phyloP scores from a whole-genome alignment of 140 eudicot species.

The Oenanthe javanica region DNA sequence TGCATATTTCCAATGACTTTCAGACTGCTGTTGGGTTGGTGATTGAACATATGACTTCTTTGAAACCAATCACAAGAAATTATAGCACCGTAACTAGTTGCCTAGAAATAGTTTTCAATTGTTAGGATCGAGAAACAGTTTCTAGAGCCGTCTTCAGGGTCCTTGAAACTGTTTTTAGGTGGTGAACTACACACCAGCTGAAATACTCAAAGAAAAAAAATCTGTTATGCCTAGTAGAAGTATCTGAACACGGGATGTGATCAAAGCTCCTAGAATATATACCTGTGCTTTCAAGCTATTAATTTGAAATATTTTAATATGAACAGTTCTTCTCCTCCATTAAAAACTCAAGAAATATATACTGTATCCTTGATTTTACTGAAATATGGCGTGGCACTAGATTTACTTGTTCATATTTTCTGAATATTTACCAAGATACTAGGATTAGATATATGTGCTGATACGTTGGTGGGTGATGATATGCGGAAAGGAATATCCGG shows the following conservation, averaged over 20 bases:
- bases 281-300: background rate
- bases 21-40: background rate
- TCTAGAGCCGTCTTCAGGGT: background rate
- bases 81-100: background rate
- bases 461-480: conserved; percentile 83
- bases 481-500: conserved; percentile 92
- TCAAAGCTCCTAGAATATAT: background rate
- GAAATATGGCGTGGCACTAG: background rate
- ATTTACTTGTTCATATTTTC: conserved; percentile 11
- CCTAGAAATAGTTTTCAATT: background rate
- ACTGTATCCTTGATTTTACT: background rate
- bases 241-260: background rate
- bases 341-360: background rate
- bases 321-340: background rate
- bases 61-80: background rate
- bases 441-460: conserved; percentile 82
- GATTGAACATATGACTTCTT: background rate
- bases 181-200: background rate
- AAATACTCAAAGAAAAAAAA: background rate
- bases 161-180: background rate
- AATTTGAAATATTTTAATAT: background rate
- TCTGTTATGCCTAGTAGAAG: background rate
- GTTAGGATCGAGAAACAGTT: background rate
- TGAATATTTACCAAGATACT: conserved; percentile 57
- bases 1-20: background rate